Evolutionary conservation across 345 rosid genomes (phyloP).

Genomic region (Citrus unshiu): DNA sequence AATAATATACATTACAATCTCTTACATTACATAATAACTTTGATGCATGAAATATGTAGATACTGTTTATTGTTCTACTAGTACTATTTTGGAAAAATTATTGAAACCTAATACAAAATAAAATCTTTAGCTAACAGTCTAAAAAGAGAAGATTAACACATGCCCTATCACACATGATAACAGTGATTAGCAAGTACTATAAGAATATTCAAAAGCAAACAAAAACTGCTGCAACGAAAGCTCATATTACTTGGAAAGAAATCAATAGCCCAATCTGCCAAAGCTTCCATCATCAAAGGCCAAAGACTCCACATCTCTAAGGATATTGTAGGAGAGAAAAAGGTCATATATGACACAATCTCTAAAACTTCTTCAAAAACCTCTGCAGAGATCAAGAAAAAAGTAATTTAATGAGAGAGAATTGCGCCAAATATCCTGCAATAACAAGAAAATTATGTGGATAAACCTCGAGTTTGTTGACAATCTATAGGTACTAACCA

Average conservation of each 20-base stretch:
- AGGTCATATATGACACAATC: slow-evolving; percentile 97
- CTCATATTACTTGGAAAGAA: slow-evolving; percentile 74
- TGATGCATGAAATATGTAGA: not conserved
- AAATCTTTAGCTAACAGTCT: not conserved
- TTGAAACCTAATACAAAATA: not conserved
- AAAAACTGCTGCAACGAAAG: not conserved
- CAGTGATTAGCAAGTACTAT: not conserved
- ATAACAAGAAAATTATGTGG: not conserved
- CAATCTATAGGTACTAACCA: not conserved
- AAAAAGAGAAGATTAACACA: not conserved
- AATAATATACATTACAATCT: not conserved
- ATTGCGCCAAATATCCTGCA: not conserved
- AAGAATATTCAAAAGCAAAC: not conserved
- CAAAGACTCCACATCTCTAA: slow-evolving; percentile 97
- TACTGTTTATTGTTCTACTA: not conserved
- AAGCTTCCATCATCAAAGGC: slow-evolving; percentile 94
- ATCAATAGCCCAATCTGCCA: slow-evolving; percentile 97
- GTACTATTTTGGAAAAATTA: not conserved
- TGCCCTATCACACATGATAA: not conserved
- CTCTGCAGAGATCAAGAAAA: slow-evolving; percentile 50
- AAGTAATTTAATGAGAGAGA: not conserved
- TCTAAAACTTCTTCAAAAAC: slow-evolving; percentile 99
- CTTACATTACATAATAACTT: not conserved
- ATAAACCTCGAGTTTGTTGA: not conserved
- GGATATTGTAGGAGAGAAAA: slow-evolving; percentile 90